A percentile compares a stretch with the other conserved stretches of the same genome.
Evolutionary conservation across 148 eudicot genomes (phyloP).

Genomic region (Silene conica): DNA sequence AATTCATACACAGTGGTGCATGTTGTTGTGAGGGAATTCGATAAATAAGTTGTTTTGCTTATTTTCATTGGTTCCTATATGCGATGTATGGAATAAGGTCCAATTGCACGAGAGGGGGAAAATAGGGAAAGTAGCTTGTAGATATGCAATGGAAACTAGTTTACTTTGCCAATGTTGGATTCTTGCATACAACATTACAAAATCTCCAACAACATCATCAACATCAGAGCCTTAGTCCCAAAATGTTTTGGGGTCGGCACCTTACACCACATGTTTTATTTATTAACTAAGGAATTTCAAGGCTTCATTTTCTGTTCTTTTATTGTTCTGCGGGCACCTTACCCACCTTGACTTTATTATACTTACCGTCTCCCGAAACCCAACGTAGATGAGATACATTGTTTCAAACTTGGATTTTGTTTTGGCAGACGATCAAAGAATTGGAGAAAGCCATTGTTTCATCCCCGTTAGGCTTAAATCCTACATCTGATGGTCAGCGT

Average conservation of each 20-base stretch:
- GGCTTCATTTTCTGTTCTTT: background rate
- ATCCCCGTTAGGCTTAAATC: slow-evolving; percentile 90
- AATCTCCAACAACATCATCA: too few relatives aligned
- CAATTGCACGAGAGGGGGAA: too few relatives aligned
- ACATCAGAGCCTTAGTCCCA: too few relatives aligned
- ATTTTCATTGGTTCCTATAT: too few relatives aligned
- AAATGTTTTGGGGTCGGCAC: too few relatives aligned
- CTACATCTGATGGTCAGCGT: slow-evolving; percentile 60
- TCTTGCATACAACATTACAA: background rate
- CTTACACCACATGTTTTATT: background rate
- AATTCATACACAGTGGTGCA: too few relatives aligned
- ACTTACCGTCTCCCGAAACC: background rate
- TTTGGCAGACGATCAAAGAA: slow-evolving; percentile 68
- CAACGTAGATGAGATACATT: background rate
- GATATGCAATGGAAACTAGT: background rate
- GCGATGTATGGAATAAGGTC: too few relatives aligned
- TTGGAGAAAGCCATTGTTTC: slow-evolving; percentile 79
- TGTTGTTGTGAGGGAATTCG: too few relatives aligned
- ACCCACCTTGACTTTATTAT: background rate
- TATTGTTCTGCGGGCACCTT: background rate
- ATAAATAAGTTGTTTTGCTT: too few relatives aligned
- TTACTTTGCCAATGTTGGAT: background rate
- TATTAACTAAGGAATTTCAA: slow-evolving; percentile 1
- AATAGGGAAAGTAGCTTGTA: background rate
- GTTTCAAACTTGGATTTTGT: slow-evolving; percentile 1